Base-by-base conservation (phyloP, 306 rosid genomes). In the Sicyos baderoa region DNA sequence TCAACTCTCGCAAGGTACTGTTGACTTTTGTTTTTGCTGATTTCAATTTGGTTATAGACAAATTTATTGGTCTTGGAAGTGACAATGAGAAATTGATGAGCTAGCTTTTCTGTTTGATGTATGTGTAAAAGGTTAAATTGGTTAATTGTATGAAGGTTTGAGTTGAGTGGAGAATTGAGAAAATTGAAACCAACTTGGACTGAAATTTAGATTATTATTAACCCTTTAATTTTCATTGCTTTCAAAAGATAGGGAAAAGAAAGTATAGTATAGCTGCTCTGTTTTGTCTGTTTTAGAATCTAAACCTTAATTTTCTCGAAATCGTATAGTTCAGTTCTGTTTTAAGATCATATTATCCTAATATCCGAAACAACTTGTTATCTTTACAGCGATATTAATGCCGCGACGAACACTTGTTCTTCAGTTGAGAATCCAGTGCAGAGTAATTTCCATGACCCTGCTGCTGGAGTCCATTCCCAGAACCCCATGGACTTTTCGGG, bases 1-100 rank as follows among this genome's bases (percentile, higher is more conserved):
- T 10, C 79, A 6, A 75, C 82, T 6, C 16, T 76, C 42, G 47
- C 78, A 5, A 79, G 86, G 90, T 83, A 78, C 71, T 35, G 53
- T 9, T 32, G 14, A 19, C 37, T 44, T 65, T 21, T 68, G 52
- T 35, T 49, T 18, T 59, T 45, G 18, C 35, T 42, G 22, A n/a
- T 22, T 65, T 44, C 54, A 44, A 40, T 61, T 64, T 64, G 23
- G 14, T 60, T 9, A 61, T 35, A 37, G 13, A 13, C 58, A 18
- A 7, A 5, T n/a, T 29, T 29, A 19, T 27, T 27, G 54, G 54
- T 5, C n/a, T 29, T 59, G 40, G 45, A 18, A 1, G 56, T 17
- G 52, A 48, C 5, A 13, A 2, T 48, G 16, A 14, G 54, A 16
- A 6, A 15, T 18, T 18, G 54, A 51, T 51, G 54, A 51, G 54